Percentiles rank a stretch among this genome's conserved stretches.
Conservation (phyloP, 1,284 basidiomycete species). For the Cutaneotrichosporon cavernicola region DNA sequence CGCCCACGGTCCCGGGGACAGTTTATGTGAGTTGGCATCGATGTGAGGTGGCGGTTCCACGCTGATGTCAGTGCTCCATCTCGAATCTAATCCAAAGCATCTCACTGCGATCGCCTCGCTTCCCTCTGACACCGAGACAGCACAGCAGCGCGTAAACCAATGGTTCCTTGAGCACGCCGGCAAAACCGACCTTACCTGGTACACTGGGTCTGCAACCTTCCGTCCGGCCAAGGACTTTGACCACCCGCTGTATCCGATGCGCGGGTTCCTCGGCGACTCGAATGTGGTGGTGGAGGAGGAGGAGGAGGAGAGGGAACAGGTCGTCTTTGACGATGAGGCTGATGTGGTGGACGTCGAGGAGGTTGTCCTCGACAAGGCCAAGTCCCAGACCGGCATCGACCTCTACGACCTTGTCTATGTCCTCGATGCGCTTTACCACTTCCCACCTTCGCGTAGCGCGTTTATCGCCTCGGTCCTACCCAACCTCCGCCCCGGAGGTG, state of each 20-base stretch:
- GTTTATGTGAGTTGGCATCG: conserved; percentile 55
- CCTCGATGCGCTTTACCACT: conserved; percentile 72
- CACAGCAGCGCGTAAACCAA: conserved; percentile 55
- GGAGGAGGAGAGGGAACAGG: conserved; percentile 3
- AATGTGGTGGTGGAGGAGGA: background rate
- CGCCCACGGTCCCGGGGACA: conserved; percentile 70
- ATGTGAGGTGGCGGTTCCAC: background rate
- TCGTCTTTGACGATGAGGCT: conserved; percentile 8
- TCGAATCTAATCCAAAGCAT: conserved; percentile 46
- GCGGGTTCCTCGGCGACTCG: conserved; percentile 34
- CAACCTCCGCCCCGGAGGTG: conserved; percentile 58
- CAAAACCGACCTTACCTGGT: conserved; percentile 29
- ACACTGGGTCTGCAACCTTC: conserved; percentile 27
- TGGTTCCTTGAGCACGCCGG: conserved; percentile 13
- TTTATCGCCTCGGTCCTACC: conserved; percentile 57
- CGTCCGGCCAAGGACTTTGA: conserved; percentile 31
- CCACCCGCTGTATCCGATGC: conserved; percentile 47
- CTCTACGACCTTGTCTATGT: conserved; percentile 53
- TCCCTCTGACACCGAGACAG: conserved; percentile 57
- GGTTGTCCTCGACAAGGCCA: background rate
- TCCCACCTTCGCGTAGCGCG: conserved; percentile 59
- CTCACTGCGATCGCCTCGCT: conserved; percentile 66
- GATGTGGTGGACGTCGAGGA: background rate
- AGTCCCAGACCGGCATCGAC: conserved; percentile 10
- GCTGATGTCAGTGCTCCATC: conserved; percentile 53